phyloP scores from a whole-genome alignment of 306 rosid genomes.

The Castanospermum australe region DNA sequence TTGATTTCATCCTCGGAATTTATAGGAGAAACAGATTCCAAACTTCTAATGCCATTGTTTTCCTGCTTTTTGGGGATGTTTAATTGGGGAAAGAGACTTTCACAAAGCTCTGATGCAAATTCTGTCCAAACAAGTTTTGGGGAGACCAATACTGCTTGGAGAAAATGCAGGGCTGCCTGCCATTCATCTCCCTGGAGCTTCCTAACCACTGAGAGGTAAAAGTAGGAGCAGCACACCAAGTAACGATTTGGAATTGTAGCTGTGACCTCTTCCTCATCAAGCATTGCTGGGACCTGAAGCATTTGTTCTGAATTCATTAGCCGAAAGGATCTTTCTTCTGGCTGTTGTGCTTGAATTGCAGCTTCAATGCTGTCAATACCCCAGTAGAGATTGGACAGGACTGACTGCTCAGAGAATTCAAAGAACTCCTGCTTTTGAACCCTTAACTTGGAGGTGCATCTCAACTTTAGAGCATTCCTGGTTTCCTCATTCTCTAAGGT shows the following conservation, averaged over 20 bases:
- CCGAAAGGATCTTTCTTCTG: conserved; percentile 41
- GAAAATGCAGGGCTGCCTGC: conserved; percentile 80
- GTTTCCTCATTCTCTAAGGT: conserved; percentile 45
- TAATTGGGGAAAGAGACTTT: conserved; percentile 42
- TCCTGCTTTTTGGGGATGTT: conserved; percentile 11
- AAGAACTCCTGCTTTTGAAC: conserved; percentile 57
- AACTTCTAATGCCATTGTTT: conserved; percentile 12
- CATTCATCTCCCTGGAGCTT: conserved; percentile 70
- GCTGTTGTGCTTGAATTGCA: conserved; percentile 43
- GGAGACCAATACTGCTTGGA: conserved; percentile 71
- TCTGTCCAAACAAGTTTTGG: conserved; percentile 60
- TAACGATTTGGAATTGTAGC: conserved; percentile 57
- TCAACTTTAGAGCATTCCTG: conserved; percentile 43
- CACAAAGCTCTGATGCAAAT: conserved; percentile 56
- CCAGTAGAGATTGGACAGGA: conserved; percentile 69
- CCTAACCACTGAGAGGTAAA: conserved; percentile 65
- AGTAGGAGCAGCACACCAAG: conserved; percentile 71
- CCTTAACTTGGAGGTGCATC: conserved; percentile 52
- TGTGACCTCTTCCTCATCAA: conserved; percentile 60
- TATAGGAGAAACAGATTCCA: conserved; percentile 18
- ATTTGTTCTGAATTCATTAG: conserved; percentile 64
- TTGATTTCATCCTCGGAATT: conserved; percentile 30
- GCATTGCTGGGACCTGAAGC: conserved; percentile 86
- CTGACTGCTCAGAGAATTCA: conserved; percentile 70
- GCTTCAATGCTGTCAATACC: conserved; percentile 63